Percentiles rank a stretch among this genome's conserved stretches.
Conservation (phyloP, 2,329 filamentous ascomycete species). For the Cadophora gregata region DNA sequence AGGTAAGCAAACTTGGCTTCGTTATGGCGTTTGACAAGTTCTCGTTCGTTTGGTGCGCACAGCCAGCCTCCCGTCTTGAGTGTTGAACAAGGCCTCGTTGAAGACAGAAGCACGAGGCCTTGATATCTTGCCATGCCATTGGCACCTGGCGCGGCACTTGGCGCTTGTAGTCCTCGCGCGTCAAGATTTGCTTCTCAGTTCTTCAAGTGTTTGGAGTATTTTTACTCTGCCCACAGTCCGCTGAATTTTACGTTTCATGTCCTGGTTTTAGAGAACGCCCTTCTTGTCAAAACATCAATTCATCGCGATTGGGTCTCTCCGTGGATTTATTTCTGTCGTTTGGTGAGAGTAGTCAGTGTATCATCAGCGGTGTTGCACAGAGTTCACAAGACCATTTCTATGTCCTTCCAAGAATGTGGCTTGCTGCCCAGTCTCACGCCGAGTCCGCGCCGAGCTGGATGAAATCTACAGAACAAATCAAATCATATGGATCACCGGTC, state of each 20-base stretch:
- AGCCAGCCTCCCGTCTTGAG: constrained; percentile 13
- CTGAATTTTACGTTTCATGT: not conserved
- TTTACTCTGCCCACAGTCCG: not conserved
- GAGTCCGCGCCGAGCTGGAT: not conserved
- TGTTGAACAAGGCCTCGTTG: not conserved
- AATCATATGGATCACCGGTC: not conserved
- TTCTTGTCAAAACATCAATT: not conserved
- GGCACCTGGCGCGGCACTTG: constrained; percentile 12
- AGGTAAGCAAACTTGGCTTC: constrained; percentile 6
- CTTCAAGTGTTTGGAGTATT: not conserved
- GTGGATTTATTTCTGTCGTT: not conserved
- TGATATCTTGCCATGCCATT: constrained; percentile 5
- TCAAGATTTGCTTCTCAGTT: not conserved
- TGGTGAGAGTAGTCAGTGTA: not conserved
- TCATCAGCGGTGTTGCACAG: not conserved
- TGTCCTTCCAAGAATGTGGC: constrained; percentile 2
- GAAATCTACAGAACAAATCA: not conserved
- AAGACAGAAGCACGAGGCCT: not conserved
- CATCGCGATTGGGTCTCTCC: not conserved
- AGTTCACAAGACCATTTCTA: not conserved
- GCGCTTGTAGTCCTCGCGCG: not conserved
- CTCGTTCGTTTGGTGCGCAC: not conserved
- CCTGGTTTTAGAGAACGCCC: not conserved
- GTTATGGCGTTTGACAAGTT: not conserved
- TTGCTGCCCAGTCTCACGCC: constrained; percentile 6